phyloP scores from a whole-genome alignment of 345 rosid species.

The Syzygium oleosum region DNA sequence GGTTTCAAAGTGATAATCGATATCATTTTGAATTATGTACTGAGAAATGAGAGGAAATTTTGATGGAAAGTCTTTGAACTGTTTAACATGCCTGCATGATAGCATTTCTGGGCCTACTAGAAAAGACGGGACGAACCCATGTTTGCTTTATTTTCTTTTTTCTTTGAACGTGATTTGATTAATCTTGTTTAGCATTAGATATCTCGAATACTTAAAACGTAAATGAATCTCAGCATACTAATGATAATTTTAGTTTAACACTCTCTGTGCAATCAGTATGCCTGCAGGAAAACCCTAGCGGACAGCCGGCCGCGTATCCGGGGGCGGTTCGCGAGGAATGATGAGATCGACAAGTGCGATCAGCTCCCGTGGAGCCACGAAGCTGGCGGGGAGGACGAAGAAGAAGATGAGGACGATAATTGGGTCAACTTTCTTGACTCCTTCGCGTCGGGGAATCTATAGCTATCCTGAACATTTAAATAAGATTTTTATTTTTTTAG shows the following conservation, averaged over 20 bases:
- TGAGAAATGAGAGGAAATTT: background rate
- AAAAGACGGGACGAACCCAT: background rate
- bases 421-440: constrained; percentile 36
- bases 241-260: background rate
- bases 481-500: background rate
- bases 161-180: background rate
- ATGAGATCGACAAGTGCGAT: constrained; percentile 42
- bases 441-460: background rate
- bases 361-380: constrained; percentile 34
- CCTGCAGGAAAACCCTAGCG: constrained; percentile 91
- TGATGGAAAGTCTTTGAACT: background rate
- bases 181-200: background rate
- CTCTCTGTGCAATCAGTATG: constrained; percentile 37
- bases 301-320: constrained; percentile 92
- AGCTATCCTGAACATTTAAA: background rate
- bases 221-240: background rate
- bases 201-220: background rate
- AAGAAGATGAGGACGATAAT: constrained; percentile 49
- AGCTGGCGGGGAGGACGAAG: constrained; percentile 31
- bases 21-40: background rate
- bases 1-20: background rate
- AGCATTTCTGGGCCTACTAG: background rate
- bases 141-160: background rate
- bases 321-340: constrained; percentile 90
- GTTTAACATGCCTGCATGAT: background rate